Evolutionary conservation across 2,329 filamentous ascomycete species (phyloP), one percentile per base, ranked within the genome.

Genomic region (Coniochaeta hoffmannii): DNA sequence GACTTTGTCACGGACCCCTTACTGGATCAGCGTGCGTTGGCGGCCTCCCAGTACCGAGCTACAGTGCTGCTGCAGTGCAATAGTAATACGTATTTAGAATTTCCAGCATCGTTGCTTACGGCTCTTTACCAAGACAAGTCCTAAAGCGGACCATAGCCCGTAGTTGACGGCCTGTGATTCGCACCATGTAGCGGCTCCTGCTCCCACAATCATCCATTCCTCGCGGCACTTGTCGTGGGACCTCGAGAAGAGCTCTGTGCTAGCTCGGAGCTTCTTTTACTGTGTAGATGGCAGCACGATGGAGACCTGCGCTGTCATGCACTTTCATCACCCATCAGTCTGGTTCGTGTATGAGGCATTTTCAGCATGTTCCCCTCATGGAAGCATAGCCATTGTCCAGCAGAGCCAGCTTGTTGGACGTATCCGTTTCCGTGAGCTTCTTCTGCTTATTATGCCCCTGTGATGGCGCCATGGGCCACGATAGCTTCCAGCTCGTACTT

Each of bases 271-370:
- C 41, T 46, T 2, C 19, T 46, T 28, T n/a, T n/a, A n/a, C n/a
- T n/a, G n/a, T n/a, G n/a, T n/a, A n/a, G n/a, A n/a, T n/a, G n/a
- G n/a, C n/a, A n/a, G n/a, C 41, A 46, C 22, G 22, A 46, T 46
- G 41, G 28, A 50, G 32, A 50, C 28, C 28, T 26, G n/a, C 49
- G 15, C 15, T 41, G 5, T 41, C 36, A 41, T 50, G 49, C 49
- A 50, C 32, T 50, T 34, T 53, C 14, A 6, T 31, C 44, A 38
- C 38, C 52, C 52, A 53, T 35, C 52, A 44, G 32, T 32, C 22
- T 15, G 22, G 35, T 53, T 28, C 22, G 26, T 36, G 4, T 53
- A 53, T 53, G 52, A 53, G 52, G 52, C 52, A 53, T 53, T 53
- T 53, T 53, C 52, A 32, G 35, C 34, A 32, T 17, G 6, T 17